These are phyloP conservation scores for Phlebiopsis flavidoalba DNA, from an alignment of 768 basidiomycete genomes.

Conservation along the genomic window DNA sequence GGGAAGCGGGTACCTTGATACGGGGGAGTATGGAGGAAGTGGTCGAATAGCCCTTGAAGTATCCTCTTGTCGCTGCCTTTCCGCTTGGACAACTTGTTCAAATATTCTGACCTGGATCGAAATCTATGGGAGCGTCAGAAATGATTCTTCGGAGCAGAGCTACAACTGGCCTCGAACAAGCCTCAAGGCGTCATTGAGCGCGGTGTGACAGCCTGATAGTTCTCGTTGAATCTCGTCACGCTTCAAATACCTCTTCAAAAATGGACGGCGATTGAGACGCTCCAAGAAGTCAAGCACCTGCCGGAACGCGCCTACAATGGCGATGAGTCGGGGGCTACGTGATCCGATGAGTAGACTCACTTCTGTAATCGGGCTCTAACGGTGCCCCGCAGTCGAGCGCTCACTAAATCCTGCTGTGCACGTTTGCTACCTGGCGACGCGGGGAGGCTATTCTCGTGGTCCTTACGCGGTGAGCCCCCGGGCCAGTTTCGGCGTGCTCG, in stretches of 20 bases:
- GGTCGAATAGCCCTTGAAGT: constrained; percentile 31
- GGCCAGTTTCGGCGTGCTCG: background rate
- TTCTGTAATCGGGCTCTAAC: constrained; percentile 44
- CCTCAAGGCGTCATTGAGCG: constrained; percentile 48
- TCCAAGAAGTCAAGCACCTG: constrained; percentile 45
- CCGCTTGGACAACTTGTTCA: constrained; percentile 40
- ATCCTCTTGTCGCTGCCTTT: constrained; percentile 31
- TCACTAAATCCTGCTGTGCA: constrained; percentile 23
- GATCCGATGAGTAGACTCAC: constrained; percentile 29
- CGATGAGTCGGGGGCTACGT: background rate
- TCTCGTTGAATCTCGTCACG: constrained; percentile 60
- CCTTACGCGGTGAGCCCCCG: background rate
- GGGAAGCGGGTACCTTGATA: background rate
- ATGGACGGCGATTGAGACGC: constrained; percentile 61
- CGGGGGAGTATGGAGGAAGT: constrained; percentile 18
- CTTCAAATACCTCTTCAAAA: constrained; percentile 73
- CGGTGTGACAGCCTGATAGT: constrained; percentile 46
- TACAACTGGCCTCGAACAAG: constrained; percentile 46
- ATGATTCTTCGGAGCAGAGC: background rate
- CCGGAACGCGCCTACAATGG: constrained; percentile 33
- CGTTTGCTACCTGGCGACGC: background rate
- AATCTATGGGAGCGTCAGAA: constrained; percentile 25
- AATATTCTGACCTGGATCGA: constrained; percentile 51
- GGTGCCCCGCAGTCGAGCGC: constrained; percentile 46
- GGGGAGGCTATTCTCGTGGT: background rate